Evolutionary conservation across 2,329 filamentous ascomycete species (phyloP).

Genomic region (Verruconis gallopava): DNA sequence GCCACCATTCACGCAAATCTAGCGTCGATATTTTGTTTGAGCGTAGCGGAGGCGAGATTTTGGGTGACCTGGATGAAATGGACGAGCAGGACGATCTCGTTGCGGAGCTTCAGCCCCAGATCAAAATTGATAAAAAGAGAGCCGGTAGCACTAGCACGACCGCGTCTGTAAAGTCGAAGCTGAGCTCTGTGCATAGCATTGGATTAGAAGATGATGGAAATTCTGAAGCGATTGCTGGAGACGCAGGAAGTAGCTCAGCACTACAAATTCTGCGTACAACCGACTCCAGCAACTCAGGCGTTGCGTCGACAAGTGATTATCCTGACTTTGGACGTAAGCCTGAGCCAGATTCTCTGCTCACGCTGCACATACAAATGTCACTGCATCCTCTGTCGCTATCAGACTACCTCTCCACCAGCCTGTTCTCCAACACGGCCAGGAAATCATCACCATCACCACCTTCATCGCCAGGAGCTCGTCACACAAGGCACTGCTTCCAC

Average conservation of each 20-base stretch:
- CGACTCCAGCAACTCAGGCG: background rate
- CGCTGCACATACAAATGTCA: conserved; percentile 56
- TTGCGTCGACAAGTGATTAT: conserved; percentile 7
- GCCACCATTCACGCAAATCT: background rate
- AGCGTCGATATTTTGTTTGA: conserved; percentile 8
- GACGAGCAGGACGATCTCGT: conserved; percentile 12
- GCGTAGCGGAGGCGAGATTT: conserved; percentile 3
- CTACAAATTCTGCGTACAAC: background rate
- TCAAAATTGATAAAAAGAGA: conserved; percentile 14
- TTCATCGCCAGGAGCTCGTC: background rate
- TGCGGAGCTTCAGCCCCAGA: conserved; percentile 9
- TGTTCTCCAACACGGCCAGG: too few species aligned
- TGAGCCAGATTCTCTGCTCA: conserved; percentile 22
- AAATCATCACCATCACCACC: conserved; percentile 11
- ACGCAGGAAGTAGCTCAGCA: conserved; percentile 1
- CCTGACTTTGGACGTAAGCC: conserved; percentile 5
- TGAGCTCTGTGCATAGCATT: conserved; percentile 23
- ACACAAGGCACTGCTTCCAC: conserved; percentile 48
- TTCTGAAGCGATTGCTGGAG: conserved; percentile 32
- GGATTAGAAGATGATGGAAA: conserved; percentile 32
- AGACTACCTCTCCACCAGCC: conserved; percentile 34
- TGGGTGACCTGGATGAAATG: conserved; percentile 1
- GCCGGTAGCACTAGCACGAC: conserved; percentile 25
- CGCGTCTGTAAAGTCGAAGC: conserved; percentile 29
- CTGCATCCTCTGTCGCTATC: conserved; percentile 49